Base-by-base conservation (phyloP, 257 asterid genomes). In the Lycium ferocissimum region DNA sequence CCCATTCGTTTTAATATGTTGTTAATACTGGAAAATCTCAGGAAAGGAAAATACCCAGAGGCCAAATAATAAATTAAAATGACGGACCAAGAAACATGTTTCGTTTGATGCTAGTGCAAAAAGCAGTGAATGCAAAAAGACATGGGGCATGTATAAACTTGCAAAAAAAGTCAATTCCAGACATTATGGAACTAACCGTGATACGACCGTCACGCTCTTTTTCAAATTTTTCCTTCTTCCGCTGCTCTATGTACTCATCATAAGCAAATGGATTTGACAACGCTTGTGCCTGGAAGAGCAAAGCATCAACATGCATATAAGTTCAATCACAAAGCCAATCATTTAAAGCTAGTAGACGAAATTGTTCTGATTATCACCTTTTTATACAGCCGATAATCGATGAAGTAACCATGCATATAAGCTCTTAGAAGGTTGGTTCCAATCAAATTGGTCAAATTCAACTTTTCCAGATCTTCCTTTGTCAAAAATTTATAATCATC, bases 401-500 rank as follows among this genome's bases (percentile, higher is more conserved):
- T 89, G 86, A 95, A 95, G 91, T 86, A 96, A 43, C 99, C 99
- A 80, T 96, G 99, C 98, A 96, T 94, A 72, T 91, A 92, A 80
- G 99, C 98, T 89, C 98, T 92, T 8, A 96, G 89, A 87, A 91
- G 94, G 91, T 92, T 90, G 79, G 97, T 93, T 51, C 98, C 99
- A 43, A 96, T 93, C 93, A 94, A 92, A 87, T 85, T 86, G 35
- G 97, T 92, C 91, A 95, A 87, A 84, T 92, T 92, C 86, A 96
- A 90, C 86, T 79, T 92, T 40, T 84, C 97, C 76, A 96, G 95
- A 89, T 96, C 98, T 83, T 95, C 98, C 86, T 88, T 94, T 4
- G 98, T 94, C 94, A 96, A 89, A 86, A 95, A 95, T 86, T 96
- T 95, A 89, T 89, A 96, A 95, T 96, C 94, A 83, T 96, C 99